Evolutionary conservation across 352 stramenopile genomes (phyloP), one percentile per base, ranked within the genome.

Genomic region (Halophytophthora batemanensis): DNA sequence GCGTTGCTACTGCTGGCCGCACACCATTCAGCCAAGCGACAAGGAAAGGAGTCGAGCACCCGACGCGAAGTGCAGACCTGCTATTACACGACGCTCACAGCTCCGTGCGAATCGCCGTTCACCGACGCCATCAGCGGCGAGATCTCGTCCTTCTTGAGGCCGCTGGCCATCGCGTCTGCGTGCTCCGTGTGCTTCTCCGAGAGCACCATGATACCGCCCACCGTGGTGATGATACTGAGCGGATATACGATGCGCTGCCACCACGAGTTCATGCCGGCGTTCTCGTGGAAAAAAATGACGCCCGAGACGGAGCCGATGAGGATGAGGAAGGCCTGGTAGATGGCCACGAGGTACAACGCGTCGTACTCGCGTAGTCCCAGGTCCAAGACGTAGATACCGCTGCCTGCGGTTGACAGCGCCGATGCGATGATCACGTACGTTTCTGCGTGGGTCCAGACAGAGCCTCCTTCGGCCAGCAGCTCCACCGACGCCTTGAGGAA

Each of bases 271-370:
- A 94, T 94, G 42, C 76, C 83, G 2, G 74, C 61, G 52, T 82
- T 90, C 71, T 94, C 83, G 52, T 90, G 79, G 68, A 94, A 94
- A 59, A 94, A 94, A 46, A 94, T 87, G 37, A 94, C 82, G 6
- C 83, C 83, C 3, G 79, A 91, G 56, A 94, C 69, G 45, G 83
- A 92, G 43, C 83, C 77, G 62, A 90, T 90, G 46, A 92, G 54
- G 43, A 94, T 94, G 34, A 94, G 60, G 54, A 91, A 90, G 28
- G 79, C 78, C 33, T 94, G 69, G 56, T 94, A 94, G 45, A 92
- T 91, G 5, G 83, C 79, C 12, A 94, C 83, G 43, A 94, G 64
- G 57, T 92, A 90, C 29, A 94, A 68, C 14, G 83, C 83, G n/a
- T 94, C 83, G 54, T 94, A 94, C 60, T 94, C 81, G 23, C 78